Evolutionary conservation across 108 stramenopile species (phyloP), one percentile per base, ranked within the genome.

Genomic region (Poteriospumella lacustris): DNA sequence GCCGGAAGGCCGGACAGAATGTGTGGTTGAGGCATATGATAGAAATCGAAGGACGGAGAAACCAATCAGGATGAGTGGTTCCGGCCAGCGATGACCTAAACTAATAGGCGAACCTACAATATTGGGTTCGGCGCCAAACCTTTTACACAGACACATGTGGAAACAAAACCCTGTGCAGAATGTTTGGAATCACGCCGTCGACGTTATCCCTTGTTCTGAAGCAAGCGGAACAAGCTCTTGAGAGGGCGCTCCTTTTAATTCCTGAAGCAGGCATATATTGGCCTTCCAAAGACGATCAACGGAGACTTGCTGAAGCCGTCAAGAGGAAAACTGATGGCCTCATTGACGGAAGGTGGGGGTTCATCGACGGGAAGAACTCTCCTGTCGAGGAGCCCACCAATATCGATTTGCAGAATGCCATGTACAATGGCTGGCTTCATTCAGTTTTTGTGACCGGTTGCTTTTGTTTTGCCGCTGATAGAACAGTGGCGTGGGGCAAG

Each of bases 371-470:
- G 15, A 68, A 68, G 36, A 68, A 68, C 64, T 36, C 12, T 40
- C 12, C 12, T 15, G 64, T 68, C 15, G 19, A 68, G 24, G 24
- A 68, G 40, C 64, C 64, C 12, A 39, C 28, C 19, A 36, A 68
- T 19, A 19, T 19, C 12, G 64, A 68, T 68, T 19, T 68, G 36
- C 64, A 68, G 36, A 68, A 68, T 40, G 64, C 64, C 19, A 36
- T 19, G 19, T 68, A 68, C 64, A 68, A 68, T 39, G 64, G 64
- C 19, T 68, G 64, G 64, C 36, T 68, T 15, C 64, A 68, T n/a
- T n/a, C 64, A 19, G 24, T 19, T 68, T 19, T 68, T 36, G 36
- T 68, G 15, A 68, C 64, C 19, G 64, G 64, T 39, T 68, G 64
- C 24, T 40, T 68, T 39, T 68, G 64, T 39, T 68, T 68, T 40